phyloP scores from a whole-genome alignment of 2,329 filamentous ascomycete genomes.

The Fusarium musae region DNA sequence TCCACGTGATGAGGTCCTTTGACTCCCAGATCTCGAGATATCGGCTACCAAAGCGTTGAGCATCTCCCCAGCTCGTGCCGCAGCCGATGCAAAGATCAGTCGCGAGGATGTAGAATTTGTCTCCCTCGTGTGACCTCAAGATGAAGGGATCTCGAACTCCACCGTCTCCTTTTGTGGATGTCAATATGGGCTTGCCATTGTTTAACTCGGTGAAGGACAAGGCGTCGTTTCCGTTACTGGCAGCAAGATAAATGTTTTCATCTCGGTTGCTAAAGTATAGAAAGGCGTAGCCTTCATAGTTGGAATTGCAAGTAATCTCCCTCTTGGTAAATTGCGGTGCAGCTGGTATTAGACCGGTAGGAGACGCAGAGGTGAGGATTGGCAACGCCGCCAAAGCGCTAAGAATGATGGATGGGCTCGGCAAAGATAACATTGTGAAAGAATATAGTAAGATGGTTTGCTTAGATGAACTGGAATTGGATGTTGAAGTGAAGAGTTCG shows the following conservation, averaged over 20 bases:
- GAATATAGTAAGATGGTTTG: rapidly evolving
- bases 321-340: neutral
- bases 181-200: neutral
- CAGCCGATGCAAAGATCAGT: conserved; percentile 11
- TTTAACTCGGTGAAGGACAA: conserved; percentile 1
- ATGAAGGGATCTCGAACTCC: conserved; percentile 15
- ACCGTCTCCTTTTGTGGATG: neutral
- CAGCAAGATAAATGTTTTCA: conserved; percentile 10
- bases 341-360: rapidly evolving
- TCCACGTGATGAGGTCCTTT: conserved; percentile 60
- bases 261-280: conserved; percentile 1
- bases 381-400: neutral
- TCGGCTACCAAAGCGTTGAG: neutral
- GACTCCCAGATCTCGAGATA: conserved; percentile 64
- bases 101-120: conserved; percentile 10
- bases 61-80: neutral
- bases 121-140: neutral
- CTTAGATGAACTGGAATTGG: neutral
- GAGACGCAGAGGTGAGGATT: neutral
- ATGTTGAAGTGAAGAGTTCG: no score
- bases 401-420: neutral
- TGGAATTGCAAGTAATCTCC: neutral
- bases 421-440: neutral
- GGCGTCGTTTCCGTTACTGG: neutral
- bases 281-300: conserved; percentile 1